phyloP scores from a whole-genome alignment of 768 basidiomycete species.

The Lactarius deliciosus region DNA sequence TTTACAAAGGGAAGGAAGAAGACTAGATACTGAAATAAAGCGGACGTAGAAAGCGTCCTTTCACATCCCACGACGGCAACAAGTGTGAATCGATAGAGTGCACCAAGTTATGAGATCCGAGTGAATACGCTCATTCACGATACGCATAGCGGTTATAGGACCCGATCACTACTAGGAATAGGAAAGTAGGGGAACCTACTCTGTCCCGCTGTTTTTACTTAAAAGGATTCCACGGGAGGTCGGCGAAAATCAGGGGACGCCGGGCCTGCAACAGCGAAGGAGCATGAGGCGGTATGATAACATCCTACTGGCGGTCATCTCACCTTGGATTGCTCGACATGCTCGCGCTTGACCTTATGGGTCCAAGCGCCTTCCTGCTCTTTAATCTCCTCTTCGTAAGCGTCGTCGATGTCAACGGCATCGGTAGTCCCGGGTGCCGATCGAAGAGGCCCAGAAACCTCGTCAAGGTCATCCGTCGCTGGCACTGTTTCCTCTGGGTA shows the following conservation, averaged over 20 bases:
- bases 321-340: conserved; percentile 14
- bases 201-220: neutral
- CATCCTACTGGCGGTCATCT: neutral
- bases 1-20: conserved; percentile 25
- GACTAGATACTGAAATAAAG: conserved; percentile 29
- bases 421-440: conserved; percentile 17
- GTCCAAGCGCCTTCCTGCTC: conserved; percentile 30
- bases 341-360: conserved; percentile 26
- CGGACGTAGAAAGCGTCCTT: conserved; percentile 24
- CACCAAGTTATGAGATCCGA: conserved; percentile 4
- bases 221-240: neutral
- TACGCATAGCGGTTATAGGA: neutral
- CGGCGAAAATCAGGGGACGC: neutral
- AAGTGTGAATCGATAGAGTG: conserved; percentile 1
- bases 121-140: conserved; percentile 15
- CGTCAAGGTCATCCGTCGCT: conserved; percentile 25
- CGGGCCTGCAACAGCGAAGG: conserved; percentile 2
- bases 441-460: conserved; percentile 27
- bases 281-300: neutral
- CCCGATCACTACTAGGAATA: conserved; percentile 10
- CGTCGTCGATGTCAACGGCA: conserved; percentile 24
- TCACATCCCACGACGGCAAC: conserved; percentile 8
- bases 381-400: conserved; percentile 28
- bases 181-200: neutral
- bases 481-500: conserved; percentile 16